Base-by-base conservation (phyloP, 1,284 basidiomycete species). In the Puccinia hordei region DNA sequence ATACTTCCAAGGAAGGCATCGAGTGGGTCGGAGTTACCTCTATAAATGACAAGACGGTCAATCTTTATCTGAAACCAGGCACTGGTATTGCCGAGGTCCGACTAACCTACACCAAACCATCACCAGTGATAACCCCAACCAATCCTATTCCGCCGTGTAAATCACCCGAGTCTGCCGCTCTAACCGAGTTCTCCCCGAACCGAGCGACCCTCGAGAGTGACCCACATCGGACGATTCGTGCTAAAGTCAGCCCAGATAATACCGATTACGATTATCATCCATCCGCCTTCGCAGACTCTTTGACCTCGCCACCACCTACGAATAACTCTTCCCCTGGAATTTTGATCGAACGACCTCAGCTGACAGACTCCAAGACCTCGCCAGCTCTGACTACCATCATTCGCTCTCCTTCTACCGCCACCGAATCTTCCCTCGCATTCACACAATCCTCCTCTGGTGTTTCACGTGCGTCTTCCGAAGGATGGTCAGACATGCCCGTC, bases 401-500 rank as follows among this genome's bases (percentile, higher is more conserved):
- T 30, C 69, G 68, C 53, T 73, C 69, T 35, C 78, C 78, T 24
- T 80, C 78, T 19, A 72, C 59, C 24, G 69, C 69, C 33, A 80
- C 78, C n/a, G 78, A 80, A 59, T 73, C 78, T 30, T 80, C 78
- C 9, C 33, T 73, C 30, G 59, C 69, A 33, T 73, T 73, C 35
- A 80, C 78, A 38, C 78, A 80, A 72, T 73, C 69, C 9, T 80
- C 78, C 19, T 80, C 78, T 27, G 69, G 41, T 17, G 46, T 80
- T 33, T 80, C 78, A 46, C 78, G 78, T 51, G 51, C 78, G 17
- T 80, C 78, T n/a, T 80, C 78, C 2, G 78, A 80, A 73, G 78
- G 69, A 30, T 80, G 78, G 78, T 80, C 78, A 46, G 78, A 80
- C 24, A 80, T 80, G 68, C 78, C 78, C 38, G 59, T 71, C 22